A percentile compares a stretch with the other conserved stretches of the same genome.
These are phyloP conservation scores for Globisporangium parvum DNA, from an alignment of 352 stramenopile genomes.

Conservation along the genomic window DNA sequence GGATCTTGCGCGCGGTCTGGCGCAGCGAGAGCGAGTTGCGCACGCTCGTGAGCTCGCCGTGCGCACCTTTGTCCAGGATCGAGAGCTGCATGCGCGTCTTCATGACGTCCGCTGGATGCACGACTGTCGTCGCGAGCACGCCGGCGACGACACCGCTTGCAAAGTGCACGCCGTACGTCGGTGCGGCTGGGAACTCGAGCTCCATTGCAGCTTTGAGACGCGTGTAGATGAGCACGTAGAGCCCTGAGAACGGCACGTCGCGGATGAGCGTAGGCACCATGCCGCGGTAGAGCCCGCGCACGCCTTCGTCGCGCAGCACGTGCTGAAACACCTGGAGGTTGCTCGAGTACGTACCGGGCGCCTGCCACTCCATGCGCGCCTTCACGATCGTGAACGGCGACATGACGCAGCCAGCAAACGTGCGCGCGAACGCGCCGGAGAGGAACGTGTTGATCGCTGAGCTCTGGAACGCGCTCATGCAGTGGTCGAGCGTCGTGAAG, in stretches of 20 bases:
- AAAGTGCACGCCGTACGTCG: conserved; percentile 69
- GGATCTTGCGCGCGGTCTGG: conserved; percentile 80
- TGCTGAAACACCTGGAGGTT: conserved; percentile 61
- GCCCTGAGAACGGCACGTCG: conserved; percentile 84
- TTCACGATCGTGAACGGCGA: conserved; percentile 86
- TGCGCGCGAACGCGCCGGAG: conserved; percentile 77
- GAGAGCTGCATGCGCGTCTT: conserved; percentile 88
- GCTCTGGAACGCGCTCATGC: conserved; percentile 39
- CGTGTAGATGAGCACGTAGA: conserved; percentile 86
- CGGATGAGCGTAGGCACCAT: conserved; percentile 82
- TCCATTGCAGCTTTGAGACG: conserved; percentile 46
- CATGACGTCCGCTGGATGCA: conserved; percentile 81
- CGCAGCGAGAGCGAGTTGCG: conserved; percentile 58
- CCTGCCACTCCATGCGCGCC: conserved; percentile 80
- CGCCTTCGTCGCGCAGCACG: conserved; percentile 60
- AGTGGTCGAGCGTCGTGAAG: conserved; percentile 77
- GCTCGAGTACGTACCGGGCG: conserved; percentile 48
- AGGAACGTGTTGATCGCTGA: conserved; percentile 74
- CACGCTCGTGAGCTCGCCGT: conserved; percentile 23
- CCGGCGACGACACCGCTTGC: conserved; percentile 70
- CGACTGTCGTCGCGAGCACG: conserved; percentile 71
- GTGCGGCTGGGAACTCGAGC: conserved; percentile 32
- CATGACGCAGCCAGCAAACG: conserved; percentile 73
- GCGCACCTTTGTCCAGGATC: conserved; percentile 37
- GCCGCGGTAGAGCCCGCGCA: conserved; percentile 77